phyloP scores from a whole-genome alignment of 139 green algal genomes.

The Zygnema cylindricum region DNA sequence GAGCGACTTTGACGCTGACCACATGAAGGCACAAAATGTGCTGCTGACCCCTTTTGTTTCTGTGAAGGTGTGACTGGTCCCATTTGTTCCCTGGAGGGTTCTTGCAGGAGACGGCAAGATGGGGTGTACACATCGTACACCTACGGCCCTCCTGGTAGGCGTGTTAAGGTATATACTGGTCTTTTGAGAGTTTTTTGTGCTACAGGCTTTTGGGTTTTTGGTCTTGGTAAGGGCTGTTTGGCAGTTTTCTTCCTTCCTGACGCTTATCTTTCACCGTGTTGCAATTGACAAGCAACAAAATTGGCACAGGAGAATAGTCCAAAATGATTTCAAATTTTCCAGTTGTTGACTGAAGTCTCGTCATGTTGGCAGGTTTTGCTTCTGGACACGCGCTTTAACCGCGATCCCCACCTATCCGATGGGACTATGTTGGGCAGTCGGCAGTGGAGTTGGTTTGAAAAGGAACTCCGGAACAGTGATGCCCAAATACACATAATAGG shows the following conservation, averaged over 20 bases:
- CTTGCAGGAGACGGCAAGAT: conserved; percentile 45
- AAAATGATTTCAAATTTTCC: too few relatives aligned
- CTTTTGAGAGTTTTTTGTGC: neutral
- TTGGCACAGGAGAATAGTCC: too few relatives aligned
- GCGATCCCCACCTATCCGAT: conserved; percentile 36
- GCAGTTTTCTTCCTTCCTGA: too few relatives aligned
- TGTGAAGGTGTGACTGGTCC: too few relatives aligned
- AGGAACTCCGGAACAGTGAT: conserved; percentile 42
- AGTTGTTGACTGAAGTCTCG: neutral
- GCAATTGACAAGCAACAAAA: too few relatives aligned
- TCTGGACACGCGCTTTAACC: conserved; percentile 57
- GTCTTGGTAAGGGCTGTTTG: too few relatives aligned
- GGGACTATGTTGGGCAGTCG: conserved; percentile 58
- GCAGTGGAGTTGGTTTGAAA: conserved; percentile 63
- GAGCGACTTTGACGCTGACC: too few relatives aligned
- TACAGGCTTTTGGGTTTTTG: too few relatives aligned
- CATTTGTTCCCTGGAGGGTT: too few relatives aligned
- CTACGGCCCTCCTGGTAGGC: conserved; percentile 58
- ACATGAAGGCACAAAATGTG: too few relatives aligned
- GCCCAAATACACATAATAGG: conserved; percentile 62
- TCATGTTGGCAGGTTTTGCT: conserved; percentile 37
- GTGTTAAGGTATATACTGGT: conserved; percentile 45
- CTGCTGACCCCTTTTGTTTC: too few relatives aligned
- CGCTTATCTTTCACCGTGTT: too few relatives aligned
- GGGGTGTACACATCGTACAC: conserved; percentile 61